Percentiles rank a stretch among this genome's conserved stretches.
Conservation (phyloP, 345 rosid genomes). For the Adansonia digitata region DNA sequence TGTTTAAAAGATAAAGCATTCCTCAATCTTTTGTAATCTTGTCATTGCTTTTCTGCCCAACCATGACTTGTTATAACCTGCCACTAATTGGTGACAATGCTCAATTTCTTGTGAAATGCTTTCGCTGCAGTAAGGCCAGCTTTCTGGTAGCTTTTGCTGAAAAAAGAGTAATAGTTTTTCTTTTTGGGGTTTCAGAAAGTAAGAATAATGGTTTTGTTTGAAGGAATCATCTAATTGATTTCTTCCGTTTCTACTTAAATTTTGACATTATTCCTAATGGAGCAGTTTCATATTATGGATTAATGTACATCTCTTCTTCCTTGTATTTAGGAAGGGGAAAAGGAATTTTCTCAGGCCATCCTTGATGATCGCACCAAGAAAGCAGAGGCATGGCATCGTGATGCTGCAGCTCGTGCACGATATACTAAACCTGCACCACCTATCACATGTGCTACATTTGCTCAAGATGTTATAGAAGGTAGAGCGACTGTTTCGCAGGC, state of each 20-base stretch:
- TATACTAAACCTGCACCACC: conserved; percentile 74
- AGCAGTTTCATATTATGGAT: background rate
- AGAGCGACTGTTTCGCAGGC: conserved; percentile 70
- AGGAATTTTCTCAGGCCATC: conserved; percentile 57
- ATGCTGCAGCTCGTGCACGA: conserved; percentile 57
- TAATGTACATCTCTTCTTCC: background rate
- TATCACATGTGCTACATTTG: conserved; percentile 94
- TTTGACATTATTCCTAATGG: background rate
- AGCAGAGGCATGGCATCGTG: conserved; percentile 90
- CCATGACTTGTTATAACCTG: background rate
- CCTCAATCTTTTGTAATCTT: background rate
- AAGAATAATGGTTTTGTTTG: background rate
- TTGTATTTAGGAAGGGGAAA: conserved; percentile 55
- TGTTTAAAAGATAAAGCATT: background rate
- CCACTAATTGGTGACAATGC: background rate
- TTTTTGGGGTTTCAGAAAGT: background rate
- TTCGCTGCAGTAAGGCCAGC: background rate
- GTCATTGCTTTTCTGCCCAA: background rate
- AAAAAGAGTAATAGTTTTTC: background rate
- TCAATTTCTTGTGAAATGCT: background rate
- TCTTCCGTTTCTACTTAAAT: background rate
- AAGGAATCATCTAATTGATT: background rate
- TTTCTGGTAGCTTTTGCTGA: background rate
- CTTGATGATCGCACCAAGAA: conserved; percentile 72
- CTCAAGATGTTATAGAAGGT: conserved; percentile 95